These are phyloP conservation scores for Monosporascus cannonballus DNA, from an alignment of 2,329 filamentous ascomycete species.

Conservation along the genomic window DNA sequence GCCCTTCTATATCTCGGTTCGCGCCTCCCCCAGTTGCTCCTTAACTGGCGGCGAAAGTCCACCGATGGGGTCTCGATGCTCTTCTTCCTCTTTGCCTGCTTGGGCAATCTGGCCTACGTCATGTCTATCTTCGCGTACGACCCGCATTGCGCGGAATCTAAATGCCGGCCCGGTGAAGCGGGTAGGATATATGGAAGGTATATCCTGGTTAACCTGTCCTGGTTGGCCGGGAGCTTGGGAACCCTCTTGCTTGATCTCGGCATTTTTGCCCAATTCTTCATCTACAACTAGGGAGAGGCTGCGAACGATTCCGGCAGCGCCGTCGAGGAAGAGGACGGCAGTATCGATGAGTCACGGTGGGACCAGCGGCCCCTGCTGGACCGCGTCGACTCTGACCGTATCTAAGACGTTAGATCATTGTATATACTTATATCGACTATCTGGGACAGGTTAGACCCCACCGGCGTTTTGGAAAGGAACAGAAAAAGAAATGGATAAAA, in stretches of 20 bases:
- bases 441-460: background rate
- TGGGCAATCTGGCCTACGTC: conserved; percentile 92
- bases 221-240: conserved; percentile 83
- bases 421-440: background rate
- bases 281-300: conserved; percentile 56
- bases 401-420: background rate
- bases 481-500: background rate
- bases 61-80: conserved; percentile 90
- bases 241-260: conserved; percentile 78
- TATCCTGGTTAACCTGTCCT: conserved; percentile 83
- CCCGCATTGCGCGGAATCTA: conserved; percentile 53
- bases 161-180: conserved; percentile 62
- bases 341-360: conserved; percentile 15
- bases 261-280: conserved; percentile 88
- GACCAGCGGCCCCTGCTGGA: conserved; percentile 26
- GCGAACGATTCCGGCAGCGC: conserved; percentile 21
- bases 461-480: background rate
- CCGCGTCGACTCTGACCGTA: conserved; percentile 16
- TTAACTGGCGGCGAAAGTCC: conserved; percentile 88
- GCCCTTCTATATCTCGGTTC: conserved; percentile 84
- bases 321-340: conserved; percentile 22
- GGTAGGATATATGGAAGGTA: conserved; percentile 67
- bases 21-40: conserved; percentile 79
- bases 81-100: conserved; percentile 94
- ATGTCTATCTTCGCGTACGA: conserved; percentile 88